phyloP scores from a whole-genome alignment of 371 early-diverging fungal genomes.

The Mucor mucedo region DNA sequence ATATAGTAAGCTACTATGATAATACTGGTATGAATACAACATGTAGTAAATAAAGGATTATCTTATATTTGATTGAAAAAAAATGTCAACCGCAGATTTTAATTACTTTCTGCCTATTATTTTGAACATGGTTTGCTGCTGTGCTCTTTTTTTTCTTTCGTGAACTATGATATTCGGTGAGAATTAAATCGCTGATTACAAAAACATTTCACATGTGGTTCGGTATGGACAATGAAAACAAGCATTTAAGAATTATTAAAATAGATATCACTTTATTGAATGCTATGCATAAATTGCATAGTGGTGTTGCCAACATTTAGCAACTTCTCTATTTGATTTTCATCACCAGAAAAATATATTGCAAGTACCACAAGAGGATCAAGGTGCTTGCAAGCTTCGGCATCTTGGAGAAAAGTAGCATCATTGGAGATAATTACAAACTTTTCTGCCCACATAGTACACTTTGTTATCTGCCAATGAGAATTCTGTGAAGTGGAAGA shows the following conservation, averaged over 20 bases:
- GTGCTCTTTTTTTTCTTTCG: conserved; percentile 9
- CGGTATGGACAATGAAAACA: neutral
- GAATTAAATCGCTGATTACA: too few relatives aligned
- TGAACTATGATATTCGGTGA: too few relatives aligned
- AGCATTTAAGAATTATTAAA: conserved; percentile 9
- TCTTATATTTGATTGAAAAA: too few relatives aligned
- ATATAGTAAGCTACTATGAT: too few relatives aligned
- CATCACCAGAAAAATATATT: conserved; percentile 15
- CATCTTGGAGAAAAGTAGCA: conserved; percentile 7
- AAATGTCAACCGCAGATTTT: too few relatives aligned
- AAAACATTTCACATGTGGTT: too few relatives aligned
- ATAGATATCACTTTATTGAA: conserved; percentile 7
- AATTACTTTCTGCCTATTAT: too few relatives aligned
- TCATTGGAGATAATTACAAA: conserved; percentile 14
- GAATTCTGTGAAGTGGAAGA: conserved; percentile 11
- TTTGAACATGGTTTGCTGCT: conserved; percentile 1
- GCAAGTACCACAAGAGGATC: conserved; percentile 12
- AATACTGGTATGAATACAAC: too few relatives aligned
- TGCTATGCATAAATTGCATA: conserved; percentile 12
- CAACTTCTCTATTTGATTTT: conserved; percentile 13
- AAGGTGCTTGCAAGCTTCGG: conserved; percentile 4
- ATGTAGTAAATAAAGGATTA: too few relatives aligned
- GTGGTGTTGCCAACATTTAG: conserved; percentile 15
- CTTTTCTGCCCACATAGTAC: conserved; percentile 16
- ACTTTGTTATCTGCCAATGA: conserved; percentile 12